phyloP scores from a whole-genome alignment of 345 rosid species.

The Viola odorata region DNA sequence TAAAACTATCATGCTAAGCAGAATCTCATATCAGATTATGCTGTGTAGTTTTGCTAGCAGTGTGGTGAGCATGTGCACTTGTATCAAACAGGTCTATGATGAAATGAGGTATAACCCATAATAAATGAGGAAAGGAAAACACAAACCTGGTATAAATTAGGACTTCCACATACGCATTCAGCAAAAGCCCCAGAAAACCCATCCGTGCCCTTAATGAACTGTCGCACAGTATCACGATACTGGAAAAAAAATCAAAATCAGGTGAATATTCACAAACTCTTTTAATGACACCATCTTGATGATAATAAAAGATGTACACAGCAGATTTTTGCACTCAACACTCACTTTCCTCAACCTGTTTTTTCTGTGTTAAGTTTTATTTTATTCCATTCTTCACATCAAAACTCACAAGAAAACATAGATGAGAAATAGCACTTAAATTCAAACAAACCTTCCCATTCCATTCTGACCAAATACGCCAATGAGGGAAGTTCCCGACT shows the following conservation, averaged over 20 bases:
- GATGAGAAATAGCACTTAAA: background rate
- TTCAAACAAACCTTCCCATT: conserved; percentile 80
- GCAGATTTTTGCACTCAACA: too few species aligned
- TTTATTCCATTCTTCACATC: too few species aligned
- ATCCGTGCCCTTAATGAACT: conserved; percentile 92
- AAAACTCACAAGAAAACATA: too few species aligned
- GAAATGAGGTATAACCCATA: background rate
- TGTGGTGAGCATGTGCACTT: too few species aligned
- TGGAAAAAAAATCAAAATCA: conserved; percentile 28
- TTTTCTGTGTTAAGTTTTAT: too few species aligned
- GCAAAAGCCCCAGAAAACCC: conserved; percentile 97
- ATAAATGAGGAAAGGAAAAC: background rate
- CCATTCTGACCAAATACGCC: conserved; percentile 99
- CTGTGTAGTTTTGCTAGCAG: too few species aligned
- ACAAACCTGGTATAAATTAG: conserved; percentile 83
- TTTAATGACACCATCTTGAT: too few species aligned
- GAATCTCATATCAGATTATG: background rate
- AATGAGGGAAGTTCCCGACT: conserved; percentile 94
- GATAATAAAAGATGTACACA: too few species aligned
- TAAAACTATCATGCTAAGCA: background rate
- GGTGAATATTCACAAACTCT: background rate
- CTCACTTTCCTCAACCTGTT: too few species aligned
- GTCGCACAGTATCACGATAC: conserved; percentile 92
- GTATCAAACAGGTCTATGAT: too few species aligned
- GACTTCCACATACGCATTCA: conserved; percentile 95